phyloP scores from a whole-genome alignment of 352 stramenopile genomes.

The Phytophthora lateralis region DNA sequence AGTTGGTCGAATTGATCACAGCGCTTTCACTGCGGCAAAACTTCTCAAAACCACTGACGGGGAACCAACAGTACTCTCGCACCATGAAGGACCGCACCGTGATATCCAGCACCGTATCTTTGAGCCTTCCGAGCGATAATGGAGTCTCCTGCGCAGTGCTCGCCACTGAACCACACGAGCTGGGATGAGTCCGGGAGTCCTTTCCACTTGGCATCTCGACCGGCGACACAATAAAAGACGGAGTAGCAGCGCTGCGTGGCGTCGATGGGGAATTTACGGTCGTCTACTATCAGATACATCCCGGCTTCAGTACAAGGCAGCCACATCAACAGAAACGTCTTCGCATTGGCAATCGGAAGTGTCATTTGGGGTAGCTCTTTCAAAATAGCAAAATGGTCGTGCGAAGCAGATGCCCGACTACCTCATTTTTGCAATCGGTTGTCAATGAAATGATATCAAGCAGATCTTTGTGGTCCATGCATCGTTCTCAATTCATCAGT shows the following conservation, averaged over 20 bases:
- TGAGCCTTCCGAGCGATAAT: not conserved
- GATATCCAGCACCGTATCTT: slow-evolving; percentile 3
- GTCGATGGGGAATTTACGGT: not conserved
- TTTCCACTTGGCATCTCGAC: not conserved
- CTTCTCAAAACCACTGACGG: slow-evolving; percentile 1
- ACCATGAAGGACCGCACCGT: slow-evolving; percentile 12
- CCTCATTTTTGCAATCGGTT: not conserved
- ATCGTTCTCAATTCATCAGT: not conserved
- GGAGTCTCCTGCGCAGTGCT: slow-evolving; percentile 1
- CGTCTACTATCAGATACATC: not conserved
- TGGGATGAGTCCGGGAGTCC: not conserved
- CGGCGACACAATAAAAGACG: not conserved
- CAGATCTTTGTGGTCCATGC: not conserved
- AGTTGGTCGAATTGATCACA: not conserved
- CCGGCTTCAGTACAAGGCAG: not conserved
- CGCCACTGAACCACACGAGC: not conserved
- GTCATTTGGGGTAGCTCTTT: slow-evolving; percentile 1
- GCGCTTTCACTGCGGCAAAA: not conserved
- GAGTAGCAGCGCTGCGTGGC: slow-evolving; percentile 6
- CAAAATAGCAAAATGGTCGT: not conserved
- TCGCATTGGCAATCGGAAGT: not conserved
- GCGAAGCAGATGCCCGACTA: not conserved
- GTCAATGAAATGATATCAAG: not conserved
- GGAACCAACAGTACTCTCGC: slow-evolving; percentile 11
- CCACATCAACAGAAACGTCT: not conserved